Conservation (phyloP, 306 rosid species). For the Luffa acutangula region DNA sequence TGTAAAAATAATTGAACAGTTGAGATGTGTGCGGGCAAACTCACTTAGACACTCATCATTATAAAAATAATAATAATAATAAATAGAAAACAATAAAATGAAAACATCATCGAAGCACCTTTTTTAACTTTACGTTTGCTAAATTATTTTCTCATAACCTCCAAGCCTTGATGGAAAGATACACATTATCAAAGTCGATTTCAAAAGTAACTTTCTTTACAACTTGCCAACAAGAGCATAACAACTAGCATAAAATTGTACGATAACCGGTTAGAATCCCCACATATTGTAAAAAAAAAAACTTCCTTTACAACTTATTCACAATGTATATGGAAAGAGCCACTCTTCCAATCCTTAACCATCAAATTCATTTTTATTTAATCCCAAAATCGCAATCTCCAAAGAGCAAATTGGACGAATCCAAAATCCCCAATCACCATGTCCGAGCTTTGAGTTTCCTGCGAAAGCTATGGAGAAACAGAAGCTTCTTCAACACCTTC, state of each 20-base stretch:
- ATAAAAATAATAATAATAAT: too few species aligned
- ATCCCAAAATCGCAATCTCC: not conserved
- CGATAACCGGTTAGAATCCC: too few species aligned
- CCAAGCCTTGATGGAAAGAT: not conserved
- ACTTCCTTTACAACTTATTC: not conserved
- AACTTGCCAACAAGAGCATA: too few species aligned
- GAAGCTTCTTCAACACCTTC: constrained; percentile 43
- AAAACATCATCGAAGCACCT: too few species aligned
- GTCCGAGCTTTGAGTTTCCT: constrained; percentile 18
- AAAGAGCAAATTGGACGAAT: not conserved
- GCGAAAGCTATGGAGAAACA: constrained; percentile 24
- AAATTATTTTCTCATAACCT: not conserved
- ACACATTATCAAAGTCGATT: not conserved
- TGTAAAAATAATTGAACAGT: too few species aligned
- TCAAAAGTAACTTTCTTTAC: not conserved
- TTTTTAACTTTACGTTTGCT: too few species aligned
- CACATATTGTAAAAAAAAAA: too few species aligned
- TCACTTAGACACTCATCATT: too few species aligned
- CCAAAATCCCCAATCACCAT: not conserved
- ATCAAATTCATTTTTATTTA: not conserved
- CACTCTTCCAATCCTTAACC: not conserved
- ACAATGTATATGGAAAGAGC: not conserved
- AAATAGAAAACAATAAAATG: too few species aligned
- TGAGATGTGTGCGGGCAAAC: too few species aligned
- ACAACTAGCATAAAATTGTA: too few species aligned